These are phyloP conservation scores for Eugenia klotzschiana DNA, from an alignment of 441 rosid genomes.

Conservation along the genomic window DNA sequence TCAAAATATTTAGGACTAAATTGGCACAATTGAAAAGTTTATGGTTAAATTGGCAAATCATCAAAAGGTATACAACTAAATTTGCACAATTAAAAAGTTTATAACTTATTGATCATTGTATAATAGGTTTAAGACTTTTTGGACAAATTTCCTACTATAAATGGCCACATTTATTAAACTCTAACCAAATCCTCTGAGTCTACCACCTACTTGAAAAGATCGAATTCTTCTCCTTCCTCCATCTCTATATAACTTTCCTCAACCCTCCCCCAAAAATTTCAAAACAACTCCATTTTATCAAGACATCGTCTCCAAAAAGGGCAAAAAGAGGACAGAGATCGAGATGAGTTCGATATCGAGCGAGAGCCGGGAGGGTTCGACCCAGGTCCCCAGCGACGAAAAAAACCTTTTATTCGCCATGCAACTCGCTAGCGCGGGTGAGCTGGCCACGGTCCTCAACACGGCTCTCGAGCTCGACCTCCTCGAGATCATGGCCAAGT, in stretches of 20 bases:
- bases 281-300: not conserved
- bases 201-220: not conserved
- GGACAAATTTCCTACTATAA: no score
- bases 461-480: constrained; percentile 39
- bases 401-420: not conserved
- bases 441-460: not conserved
- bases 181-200: not conserved
- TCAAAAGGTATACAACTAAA: no score
- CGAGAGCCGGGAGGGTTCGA: not conserved
- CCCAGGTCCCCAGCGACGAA: not conserved
- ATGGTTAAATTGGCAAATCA: no score
- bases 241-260: not conserved
- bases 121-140: no score
- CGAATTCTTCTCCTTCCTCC: not conserved
- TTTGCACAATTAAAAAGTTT: no score
- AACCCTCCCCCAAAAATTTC: not conserved
- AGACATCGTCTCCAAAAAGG: not conserved
- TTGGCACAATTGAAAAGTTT: no score
- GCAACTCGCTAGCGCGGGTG: not conserved
- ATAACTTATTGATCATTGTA: no score
- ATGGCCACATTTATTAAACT: not conserved
- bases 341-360: not conserved
- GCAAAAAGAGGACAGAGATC: not conserved
- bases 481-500: constrained; percentile 49
- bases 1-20: no score